Base-by-base conservation (phyloP, 192 early-diverging fungal species). In the Rhizophagus sp. region DNA sequence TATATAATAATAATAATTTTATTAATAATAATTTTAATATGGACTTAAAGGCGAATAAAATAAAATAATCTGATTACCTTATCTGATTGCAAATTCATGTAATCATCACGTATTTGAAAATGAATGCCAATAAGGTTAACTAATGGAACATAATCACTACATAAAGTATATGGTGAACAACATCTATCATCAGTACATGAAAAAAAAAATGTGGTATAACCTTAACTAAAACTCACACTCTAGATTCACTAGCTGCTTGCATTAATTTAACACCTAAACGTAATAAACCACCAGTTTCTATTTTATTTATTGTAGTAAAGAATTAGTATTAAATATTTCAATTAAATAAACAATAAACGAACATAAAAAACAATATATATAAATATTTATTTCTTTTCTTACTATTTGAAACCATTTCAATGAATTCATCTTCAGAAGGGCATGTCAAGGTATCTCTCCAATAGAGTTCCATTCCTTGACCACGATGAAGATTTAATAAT, bases 51-150 rank as follows among this genome's bases (percentile, higher is more conserved):
- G 2, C 6, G 36, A 36, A 52, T 73, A 52, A 49, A 73, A 50
- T 73, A 50, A 30, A n/a, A 73, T 57, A 69, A n/a, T 15, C 4
- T 22, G 64, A 63, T 66, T 86, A 95, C 94, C 83, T 90, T 88
- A 25, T 87, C 87, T 12, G 97, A 96, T 79, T 93, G 90, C 12
- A 99, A 85, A 81, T 99, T 99, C 83, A 98, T 90, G 72, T 96
- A 99, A 78, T 99, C 98, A 85, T 99, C 98, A 52, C 97, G 90
- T 78, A 99, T 92, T 86, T 99, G 98, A 82, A 96, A 99, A 74
- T 97, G 96, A 62, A 96, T 91, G 4, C 98, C 98, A 61, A 99
- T 91, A 76, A 94, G 80, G 79, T 96, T 90, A 15, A 98, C 96
- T 57, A 99, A 84, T 2, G 81, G 82, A 24, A 92, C 89, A 83